Conservation (phyloP, 2,329 filamentous ascomycete species). For the Penicillium hesseltinei region DNA sequence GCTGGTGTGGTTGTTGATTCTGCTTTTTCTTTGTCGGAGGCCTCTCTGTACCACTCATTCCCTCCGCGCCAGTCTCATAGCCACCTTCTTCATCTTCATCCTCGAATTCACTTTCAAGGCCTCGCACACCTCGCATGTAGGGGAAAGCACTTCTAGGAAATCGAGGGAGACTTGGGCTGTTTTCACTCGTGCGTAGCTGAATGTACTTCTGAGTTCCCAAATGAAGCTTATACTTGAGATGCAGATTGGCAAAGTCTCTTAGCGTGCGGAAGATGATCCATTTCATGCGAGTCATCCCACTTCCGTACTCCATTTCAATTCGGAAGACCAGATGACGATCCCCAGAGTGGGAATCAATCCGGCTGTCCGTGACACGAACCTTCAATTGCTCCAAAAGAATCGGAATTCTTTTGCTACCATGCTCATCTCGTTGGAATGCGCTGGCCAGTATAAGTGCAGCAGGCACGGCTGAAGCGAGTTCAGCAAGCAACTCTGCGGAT, state of each 20-base stretch:
- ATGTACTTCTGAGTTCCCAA: constrained; percentile 80
- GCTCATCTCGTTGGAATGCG: constrained; percentile 96
- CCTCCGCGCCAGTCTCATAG: constrained; percentile 58
- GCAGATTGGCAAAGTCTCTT: constrained; percentile 85
- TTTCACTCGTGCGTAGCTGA: constrained; percentile 65
- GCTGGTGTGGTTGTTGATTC: constrained; percentile 23
- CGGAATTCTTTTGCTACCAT: constrained; percentile 90
- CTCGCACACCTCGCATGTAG: constrained; percentile 77
- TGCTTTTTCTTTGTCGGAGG: constrained; percentile 51
- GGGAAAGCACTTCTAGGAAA: constrained; percentile 90
- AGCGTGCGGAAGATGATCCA: constrained; percentile 90
- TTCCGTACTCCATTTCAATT: constrained; percentile 94
- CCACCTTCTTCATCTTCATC: constrained; percentile 56
- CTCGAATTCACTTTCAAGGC: constrained; percentile 78
- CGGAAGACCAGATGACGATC: constrained; percentile 80
- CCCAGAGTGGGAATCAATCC: constrained; percentile 56
- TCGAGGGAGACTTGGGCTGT: constrained; percentile 75
- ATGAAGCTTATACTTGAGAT: constrained; percentile 88
- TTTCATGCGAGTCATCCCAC: constrained; percentile 90
- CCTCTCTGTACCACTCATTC: constrained; percentile 67
- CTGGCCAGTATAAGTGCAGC: constrained; percentile 92
- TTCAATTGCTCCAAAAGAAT: constrained; percentile 94
- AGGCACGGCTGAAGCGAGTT: constrained; percentile 86
- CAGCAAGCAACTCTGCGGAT: constrained; percentile 93
- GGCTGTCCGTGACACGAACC: constrained; percentile 79